Base-by-base conservation (phyloP, 371 early-diverging fungal genomes). In the Zychaea mexicana region DNA sequence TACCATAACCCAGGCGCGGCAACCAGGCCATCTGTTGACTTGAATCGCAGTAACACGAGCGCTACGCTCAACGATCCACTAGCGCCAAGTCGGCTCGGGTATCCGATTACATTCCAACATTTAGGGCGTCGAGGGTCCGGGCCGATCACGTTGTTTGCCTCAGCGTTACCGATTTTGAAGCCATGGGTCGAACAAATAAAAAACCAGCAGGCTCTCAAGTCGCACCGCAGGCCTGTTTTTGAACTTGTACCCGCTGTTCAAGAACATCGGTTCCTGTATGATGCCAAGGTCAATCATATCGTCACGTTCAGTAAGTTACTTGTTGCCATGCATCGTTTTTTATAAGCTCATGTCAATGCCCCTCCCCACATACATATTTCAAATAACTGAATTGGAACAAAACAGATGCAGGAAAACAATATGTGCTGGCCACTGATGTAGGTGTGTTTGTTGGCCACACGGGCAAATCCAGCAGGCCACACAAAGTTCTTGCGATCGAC, bases 121-220 rank as follows among this genome's bases (percentile, higher is more conserved):
- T 71, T 96, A 2, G 95, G 96, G 7, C 82, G 90, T 22, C 70
- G 85, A 2, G 87, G 88, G 3, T 67, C 53, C 33, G 79, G 82
- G 6, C 58, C 83, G 22, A 78, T 90, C 65, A 89, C 88, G 0
- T 73, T 97, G 31, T 89, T 88, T 67, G 92, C 94, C 6, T 72
- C 85, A 6, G 89, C 90, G 30, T 71, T 82, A 15, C 90, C 93
- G 0, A 93, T 90, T 52, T 82, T 93, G 22, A 86, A 86, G 61
- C 84, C 92, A 45, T 96, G 96, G 96, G 67, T 90, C 33, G 92
- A 94, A 46, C 87, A 89, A 62, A 91, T 96, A 52, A 81, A 85
- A 58, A 83, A 86, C 57, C 92, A 92, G 70, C 85, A 87, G 57
- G 81, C 81, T 46, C 70, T 75, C 2, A 68, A 90, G 39, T 83